Evolutionary conservation across 768 basidiomycete species (phyloP).

Genomic region (Kwoniella pini): DNA sequence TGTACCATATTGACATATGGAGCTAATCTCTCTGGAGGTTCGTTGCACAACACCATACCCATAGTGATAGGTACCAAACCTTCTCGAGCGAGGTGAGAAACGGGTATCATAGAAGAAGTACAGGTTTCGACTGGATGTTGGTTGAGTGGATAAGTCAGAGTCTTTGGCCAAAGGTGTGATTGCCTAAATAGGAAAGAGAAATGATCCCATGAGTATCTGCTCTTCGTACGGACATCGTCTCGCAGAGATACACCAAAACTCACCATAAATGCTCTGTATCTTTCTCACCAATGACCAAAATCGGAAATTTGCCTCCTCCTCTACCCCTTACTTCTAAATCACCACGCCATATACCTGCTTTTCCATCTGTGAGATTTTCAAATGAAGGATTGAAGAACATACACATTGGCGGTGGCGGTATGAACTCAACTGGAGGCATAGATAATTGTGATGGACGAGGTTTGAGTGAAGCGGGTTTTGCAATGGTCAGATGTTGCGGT

Average conservation of each 20-base stretch:
- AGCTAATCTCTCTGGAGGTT: conserved; percentile 26
- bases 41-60: conserved; percentile 50
- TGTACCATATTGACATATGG: conserved; percentile 45
- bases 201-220: no score
- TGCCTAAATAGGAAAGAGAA: no score
- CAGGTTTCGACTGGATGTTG: conserved; percentile 14
- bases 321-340: conserved; percentile 43
- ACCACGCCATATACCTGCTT: conserved; percentile 48
- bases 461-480: conserved; percentile 4
- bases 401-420: conserved; percentile 50
- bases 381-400: conserved; percentile 49
- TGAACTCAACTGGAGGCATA: conserved; percentile 38
- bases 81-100: conserved; percentile 43
- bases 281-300: conserved; percentile 43
- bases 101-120: conserved; percentile 43
- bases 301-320: conserved; percentile 40
- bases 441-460: conserved; percentile 17
- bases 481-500: neutral
- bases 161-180: conserved; percentile 38
- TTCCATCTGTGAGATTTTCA: conserved; percentile 43
- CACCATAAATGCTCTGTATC: conserved; percentile 44
- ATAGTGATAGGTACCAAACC: conserved; percentile 42
- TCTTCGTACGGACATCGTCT: no score
- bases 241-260: no score
- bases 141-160: conserved; percentile 33